Evolutionary conservation across 1,139 yeast species (phyloP), one percentile per base, ranked within the genome.

Genomic region (Pichia kudriavzevii): DNA sequence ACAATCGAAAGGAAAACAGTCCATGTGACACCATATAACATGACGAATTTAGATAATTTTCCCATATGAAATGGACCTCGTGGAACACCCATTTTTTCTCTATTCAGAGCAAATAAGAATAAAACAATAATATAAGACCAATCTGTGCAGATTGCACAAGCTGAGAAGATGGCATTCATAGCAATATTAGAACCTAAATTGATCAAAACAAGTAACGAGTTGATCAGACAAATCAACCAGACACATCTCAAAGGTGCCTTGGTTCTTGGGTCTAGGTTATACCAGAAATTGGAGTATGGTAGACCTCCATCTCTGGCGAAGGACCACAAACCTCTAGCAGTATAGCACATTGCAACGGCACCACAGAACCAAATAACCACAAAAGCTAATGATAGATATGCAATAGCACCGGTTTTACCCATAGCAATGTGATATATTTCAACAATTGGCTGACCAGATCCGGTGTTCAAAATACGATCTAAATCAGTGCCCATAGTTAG

Each of bases 381-480:
- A 41, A 57, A 69, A 44, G 69, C 65, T 32, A 71, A 50, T 0
- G 70, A 47, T 63, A 71, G 64, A 40, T 66, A 69, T 2, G 74
- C 75, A 35, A 69, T 63, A 11, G 76, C 73, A 62, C 72, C 72
- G 11, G 59, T 51, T 46, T 67, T 69, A 28, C 77, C 78, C 55
- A 71, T 64, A 6, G 71, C 65, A 50, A 67, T 69, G 40, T 52
- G 59, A 34, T 65, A 67, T 36, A 71, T 64, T 50, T 69, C 75
- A 15, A 75, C 75, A 56, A 70, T 67, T 30, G 71, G 71, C 40
- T 66, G 68, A 29, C 75, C 75, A 11, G 53, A 29, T 32, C 61
- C 52, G 23, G 58, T 48, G 14, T 43, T 50, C 35, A 69, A 52
- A 19, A 67, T 55, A 18, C 55, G 44, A 10, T 49, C 55, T 15